phyloP scores from a whole-genome alignment of 164 flowering plant species.

The Piper betle region DNA sequence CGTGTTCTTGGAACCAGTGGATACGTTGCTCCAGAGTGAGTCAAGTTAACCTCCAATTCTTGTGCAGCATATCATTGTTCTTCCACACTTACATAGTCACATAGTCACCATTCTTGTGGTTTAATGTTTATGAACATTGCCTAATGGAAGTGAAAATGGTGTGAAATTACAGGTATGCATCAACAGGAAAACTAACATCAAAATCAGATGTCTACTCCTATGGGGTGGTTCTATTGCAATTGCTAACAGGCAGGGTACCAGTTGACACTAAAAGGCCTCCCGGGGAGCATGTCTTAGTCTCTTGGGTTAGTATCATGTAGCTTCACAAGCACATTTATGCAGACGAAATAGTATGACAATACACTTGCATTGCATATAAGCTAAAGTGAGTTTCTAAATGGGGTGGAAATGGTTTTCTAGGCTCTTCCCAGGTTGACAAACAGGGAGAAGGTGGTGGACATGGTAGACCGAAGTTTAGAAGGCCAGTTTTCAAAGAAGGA shows the following conservation, averaged over 20 bases:
- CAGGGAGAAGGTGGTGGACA: conserved; percentile 62
- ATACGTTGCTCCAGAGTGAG: conserved; percentile 95
- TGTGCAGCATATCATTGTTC: no score
- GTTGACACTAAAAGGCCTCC: conserved; percentile 62
- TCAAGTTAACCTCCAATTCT: conserved; percentile 1
- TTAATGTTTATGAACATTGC: not conserved
- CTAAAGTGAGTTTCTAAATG: not conserved
- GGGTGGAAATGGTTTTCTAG: conserved; percentile 22
- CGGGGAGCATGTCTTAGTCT: conserved; percentile 82
- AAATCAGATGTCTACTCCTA: conserved; percentile 96
- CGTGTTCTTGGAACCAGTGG: conserved; percentile 78
- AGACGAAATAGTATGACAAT: no score
- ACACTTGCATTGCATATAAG: no score
- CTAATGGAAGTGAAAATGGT: not conserved
- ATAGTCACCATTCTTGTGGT: not conserved
- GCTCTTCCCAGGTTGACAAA: conserved; percentile 88
- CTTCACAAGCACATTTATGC: no score
- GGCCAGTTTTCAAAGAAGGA: conserved; percentile 76
- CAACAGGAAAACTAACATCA: conserved; percentile 80
- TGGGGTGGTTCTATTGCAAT: conserved; percentile 90
- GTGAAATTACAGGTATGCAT: conserved; percentile 58
- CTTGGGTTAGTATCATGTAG: conserved; percentile 62
- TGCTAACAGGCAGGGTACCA: conserved; percentile 85
- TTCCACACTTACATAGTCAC: no score
- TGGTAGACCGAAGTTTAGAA: conserved; percentile 77